These are phyloP conservation scores for Debaryomyces nepalensis DNA, from an alignment of 1,139 yeast species.

Conservation along the genomic window DNA sequence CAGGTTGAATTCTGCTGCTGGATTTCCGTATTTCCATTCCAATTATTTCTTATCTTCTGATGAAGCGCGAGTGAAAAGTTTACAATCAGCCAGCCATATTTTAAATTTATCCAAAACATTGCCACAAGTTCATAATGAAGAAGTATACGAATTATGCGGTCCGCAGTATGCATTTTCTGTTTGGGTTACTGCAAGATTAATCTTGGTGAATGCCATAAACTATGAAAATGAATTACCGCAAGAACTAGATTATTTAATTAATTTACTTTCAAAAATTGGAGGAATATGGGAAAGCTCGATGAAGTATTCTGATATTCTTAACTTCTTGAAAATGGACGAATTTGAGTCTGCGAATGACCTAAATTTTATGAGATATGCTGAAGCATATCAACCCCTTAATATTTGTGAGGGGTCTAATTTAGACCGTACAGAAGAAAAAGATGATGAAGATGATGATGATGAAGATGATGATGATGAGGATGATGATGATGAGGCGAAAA, in stretches of 20 bases:
- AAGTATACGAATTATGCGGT: slow-evolving; percentile 20
- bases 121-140: slow-evolving; percentile 5
- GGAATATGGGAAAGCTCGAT: slow-evolving; percentile 22
- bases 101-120: background rate
- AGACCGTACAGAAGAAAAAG: background rate
- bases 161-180: slow-evolving; percentile 25
- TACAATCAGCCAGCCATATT: slow-evolving; percentile 1
- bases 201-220: slow-evolving; percentile 18
- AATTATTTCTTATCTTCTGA: slow-evolving; percentile 4
- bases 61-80: background rate
- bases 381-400: background rate
- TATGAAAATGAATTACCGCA: slow-evolving; percentile 17
- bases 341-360: slow-evolving; percentile 2
- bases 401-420: background rate
- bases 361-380: slow-evolving; percentile 1
- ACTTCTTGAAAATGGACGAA: slow-evolving; percentile 5
- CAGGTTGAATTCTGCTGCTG: slow-evolving; percentile 34
- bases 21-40: slow-evolving; percentile 33
- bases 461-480: background rate
- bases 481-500: background rate
- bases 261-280: slow-evolving; percentile 19
- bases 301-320: slow-evolving; percentile 22
- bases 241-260: slow-evolving; percentile 20
- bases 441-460: background rate
- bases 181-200: slow-evolving; percentile 26